Evolutionary conservation across 768 basidiomycete genomes (phyloP), one percentile per base, ranked within the genome.

Genomic region (Lyophyllum atratum): DNA sequence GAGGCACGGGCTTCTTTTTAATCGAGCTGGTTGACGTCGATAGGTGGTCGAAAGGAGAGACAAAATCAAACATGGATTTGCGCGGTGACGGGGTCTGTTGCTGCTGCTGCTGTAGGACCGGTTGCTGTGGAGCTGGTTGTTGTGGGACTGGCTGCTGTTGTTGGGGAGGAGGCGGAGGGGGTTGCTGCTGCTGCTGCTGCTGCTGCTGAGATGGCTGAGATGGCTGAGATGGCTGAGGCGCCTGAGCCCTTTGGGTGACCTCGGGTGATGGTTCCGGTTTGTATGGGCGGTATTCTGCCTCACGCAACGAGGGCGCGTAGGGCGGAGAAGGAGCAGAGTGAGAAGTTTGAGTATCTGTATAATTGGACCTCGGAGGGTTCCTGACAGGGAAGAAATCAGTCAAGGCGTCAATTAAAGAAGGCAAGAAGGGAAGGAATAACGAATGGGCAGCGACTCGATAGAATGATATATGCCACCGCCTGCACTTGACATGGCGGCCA

Each of bases 41-140:
- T 45, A 93, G 80, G 24, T 89, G 91, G 63, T 94, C 92, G 63
- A 93, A 93, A 2, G 92, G 87, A 48, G 90, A 92, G 49, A 88
- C 80, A 59, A 90, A 93, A 37, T 93, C 90, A 63, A 94, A 94
- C 82, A 92, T 85, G 48, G 90, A 89, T 70, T 89, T 87, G 64
- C 85, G 87, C 22, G 87, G 82, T 40, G 88, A 86, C 28, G 90
- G 83, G 0, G 87, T 84, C 3, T 82, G 75, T 55, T 77, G 82
- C 49, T 79, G 80, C 29, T 67, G 69, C 24, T 72, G 73, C 39
- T 63, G 64, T 53, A 64, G 26, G 17, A 17, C 26, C 15, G 46
- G 63, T 25, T 66, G 59, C 26, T 64, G 66, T 34, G 69, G 65
- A 7, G 51, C 60, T 34, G 65, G 69, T 22, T 70, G 71, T 19